A percentile compares a stretch with the other conserved stretches of the same genome.
These are phyloP conservation scores for Acer yangbiense DNA, from an alignment of 345 rosid species.

Conservation along the genomic window DNA sequence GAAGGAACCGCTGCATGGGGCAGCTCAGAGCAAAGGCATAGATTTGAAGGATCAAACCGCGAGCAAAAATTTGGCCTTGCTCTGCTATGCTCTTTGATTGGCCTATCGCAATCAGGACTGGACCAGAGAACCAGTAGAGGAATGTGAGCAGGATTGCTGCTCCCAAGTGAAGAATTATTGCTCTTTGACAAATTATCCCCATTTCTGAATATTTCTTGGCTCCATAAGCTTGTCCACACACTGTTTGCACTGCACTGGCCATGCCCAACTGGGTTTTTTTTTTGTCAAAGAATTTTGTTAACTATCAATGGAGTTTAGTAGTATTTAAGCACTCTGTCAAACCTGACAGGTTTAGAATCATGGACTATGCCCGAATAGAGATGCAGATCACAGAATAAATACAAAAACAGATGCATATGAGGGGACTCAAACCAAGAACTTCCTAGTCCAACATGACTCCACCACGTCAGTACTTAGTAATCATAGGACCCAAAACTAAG, in stretches of 20 bases:
- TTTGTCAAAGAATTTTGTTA: too few relatives aligned
- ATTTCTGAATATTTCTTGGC: conserved; percentile 67
- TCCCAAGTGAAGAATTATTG: conserved; percentile 73
- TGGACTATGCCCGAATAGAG: too few relatives aligned
- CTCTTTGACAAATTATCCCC: conserved; percentile 92
- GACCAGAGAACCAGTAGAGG: conserved; percentile 70
- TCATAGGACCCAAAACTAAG: too few relatives aligned
- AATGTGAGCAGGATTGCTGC: conserved; percentile 73
- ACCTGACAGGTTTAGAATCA: too few relatives aligned
- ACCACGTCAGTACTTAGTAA: too few relatives aligned
- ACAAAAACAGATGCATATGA: too few relatives aligned
- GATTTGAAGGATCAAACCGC: conserved; percentile 76
- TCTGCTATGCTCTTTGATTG: conserved; percentile 62
- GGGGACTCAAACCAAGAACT: too few relatives aligned
- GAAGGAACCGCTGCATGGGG: conserved; percentile 90
- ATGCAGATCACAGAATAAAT: too few relatives aligned
- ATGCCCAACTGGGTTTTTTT: conserved; percentile 63
- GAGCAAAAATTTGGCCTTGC: conserved; percentile 71
- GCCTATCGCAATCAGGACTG: conserved; percentile 58
- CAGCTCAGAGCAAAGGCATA: conserved; percentile 81
- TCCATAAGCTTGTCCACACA: conserved; percentile 96
- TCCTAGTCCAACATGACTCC: too few relatives aligned
- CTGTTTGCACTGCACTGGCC: conserved; percentile 97
- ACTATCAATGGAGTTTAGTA: too few relatives aligned
- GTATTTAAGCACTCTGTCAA: too few relatives aligned